Conservation (phyloP, 768 basidiomycete species). For the Boletus tylopilopsis region DNA sequence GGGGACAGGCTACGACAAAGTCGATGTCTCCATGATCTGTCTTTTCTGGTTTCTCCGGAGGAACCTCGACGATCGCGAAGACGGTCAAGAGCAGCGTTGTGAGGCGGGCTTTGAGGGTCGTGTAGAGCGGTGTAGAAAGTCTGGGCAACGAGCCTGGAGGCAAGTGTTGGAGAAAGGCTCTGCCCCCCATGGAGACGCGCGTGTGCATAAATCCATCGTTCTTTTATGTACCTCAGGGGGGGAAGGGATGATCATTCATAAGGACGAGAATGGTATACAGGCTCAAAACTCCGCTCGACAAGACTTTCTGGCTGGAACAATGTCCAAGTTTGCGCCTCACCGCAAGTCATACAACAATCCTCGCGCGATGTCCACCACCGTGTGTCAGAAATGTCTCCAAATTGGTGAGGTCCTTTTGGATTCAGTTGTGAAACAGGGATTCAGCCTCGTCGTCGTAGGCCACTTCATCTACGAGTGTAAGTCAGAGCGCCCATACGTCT, state of each 20-base stretch:
- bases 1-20: constrained; percentile 53
- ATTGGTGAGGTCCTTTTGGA: constrained; percentile 42
- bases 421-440: background rate
- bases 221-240: background rate
- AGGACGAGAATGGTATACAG: constrained; percentile 9
- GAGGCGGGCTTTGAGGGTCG: constrained; percentile 45
- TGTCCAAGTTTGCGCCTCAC: constrained; percentile 85
- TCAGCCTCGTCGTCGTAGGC: constrained; percentile 38
- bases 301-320: constrained; percentile 21
- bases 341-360: constrained; percentile 57
- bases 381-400: constrained; percentile 81
- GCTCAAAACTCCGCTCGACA: constrained; percentile 12
- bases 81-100: constrained; percentile 39
- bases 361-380: constrained; percentile 58
- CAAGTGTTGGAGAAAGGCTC: constrained; percentile 52
- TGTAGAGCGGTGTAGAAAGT: constrained; percentile 54
- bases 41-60: constrained; percentile 65
- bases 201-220: background rate
- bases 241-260: constrained; percentile 13
- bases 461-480: constrained; percentile 95
- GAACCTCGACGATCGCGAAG: constrained; percentile 51
- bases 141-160: constrained; percentile 52
- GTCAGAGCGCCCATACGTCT: constrained; percentile 71
- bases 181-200: constrained; percentile 56
- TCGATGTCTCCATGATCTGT: constrained; percentile 67